phyloP scores from a whole-genome alignment of 345 rosid genomes.

The Trapa incisa region DNA sequence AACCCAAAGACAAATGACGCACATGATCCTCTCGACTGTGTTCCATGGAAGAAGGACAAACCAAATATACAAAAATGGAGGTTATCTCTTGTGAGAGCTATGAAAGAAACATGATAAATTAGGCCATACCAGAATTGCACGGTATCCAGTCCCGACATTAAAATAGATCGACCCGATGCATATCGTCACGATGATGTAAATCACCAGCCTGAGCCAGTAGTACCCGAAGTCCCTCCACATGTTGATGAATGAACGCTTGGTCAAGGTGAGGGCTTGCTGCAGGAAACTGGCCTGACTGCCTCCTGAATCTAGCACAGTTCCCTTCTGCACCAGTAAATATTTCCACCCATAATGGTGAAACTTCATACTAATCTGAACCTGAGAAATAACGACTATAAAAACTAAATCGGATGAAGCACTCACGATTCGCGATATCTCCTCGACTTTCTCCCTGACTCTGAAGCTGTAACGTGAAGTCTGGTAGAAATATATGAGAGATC shows the following conservation, averaged over 20 bases:
- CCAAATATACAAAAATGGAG: not conserved
- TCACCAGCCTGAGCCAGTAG: constrained; percentile 90
- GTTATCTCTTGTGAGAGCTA: too few species aligned
- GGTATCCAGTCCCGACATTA: constrained; percentile 75
- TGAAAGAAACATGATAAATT: not conserved
- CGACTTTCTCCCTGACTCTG: constrained; percentile 55
- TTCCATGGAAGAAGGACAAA: not conserved
- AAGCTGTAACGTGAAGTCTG: constrained; percentile 48
- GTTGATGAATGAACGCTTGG: constrained; percentile 81
- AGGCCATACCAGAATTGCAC: constrained; percentile 66
- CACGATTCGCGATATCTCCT: constrained; percentile 79
- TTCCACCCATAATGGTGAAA: not conserved
- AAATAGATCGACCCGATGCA: constrained; percentile 90
- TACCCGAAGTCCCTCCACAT: constrained; percentile 98
- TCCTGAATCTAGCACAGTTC: constrained; percentile 81
- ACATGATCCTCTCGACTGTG: constrained; percentile 87
- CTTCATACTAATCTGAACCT: not conserved
- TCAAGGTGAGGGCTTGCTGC: constrained; percentile 68
- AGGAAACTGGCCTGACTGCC: constrained; percentile 95
- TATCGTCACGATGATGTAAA: constrained; percentile 65
- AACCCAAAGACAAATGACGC: constrained; percentile 93
- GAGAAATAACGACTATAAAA: not conserved
- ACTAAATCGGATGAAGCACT: constrained; percentile 15
- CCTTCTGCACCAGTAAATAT: constrained; percentile 39
- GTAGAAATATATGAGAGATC: constrained; percentile 46